These are phyloP conservation scores for Aspergillus haitiensis DNA, from an alignment of 495 filamentous ascomycete genomes.

Conservation along the genomic window DNA sequence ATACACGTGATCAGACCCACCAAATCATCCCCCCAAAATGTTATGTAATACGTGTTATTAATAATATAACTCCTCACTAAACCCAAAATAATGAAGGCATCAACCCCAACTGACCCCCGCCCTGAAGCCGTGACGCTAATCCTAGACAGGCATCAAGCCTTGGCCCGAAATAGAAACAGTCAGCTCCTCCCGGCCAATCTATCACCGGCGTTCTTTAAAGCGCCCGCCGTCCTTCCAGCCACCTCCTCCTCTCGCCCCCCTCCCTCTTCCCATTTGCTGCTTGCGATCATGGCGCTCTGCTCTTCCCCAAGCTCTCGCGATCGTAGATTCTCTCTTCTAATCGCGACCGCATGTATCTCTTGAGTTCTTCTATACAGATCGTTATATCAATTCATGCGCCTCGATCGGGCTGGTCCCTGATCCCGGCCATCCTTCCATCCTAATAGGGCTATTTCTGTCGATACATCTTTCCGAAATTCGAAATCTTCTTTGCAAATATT, in stretches of 20 bases:
- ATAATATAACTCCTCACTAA: too few species aligned
- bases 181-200: conserved; percentile 23
- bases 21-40: too few species aligned
- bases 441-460: conserved; percentile 8
- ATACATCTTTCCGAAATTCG: conserved; percentile 7
- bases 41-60: too few species aligned
- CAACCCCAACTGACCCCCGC: conserved; percentile 27
- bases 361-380: conserved; percentile 10
- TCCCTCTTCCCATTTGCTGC: conserved; percentile 16
- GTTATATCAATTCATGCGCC: conserved; percentile 19
- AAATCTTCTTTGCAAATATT: conserved; percentile 8
- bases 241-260: conserved; percentile 19
- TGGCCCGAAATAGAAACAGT: conserved; percentile 33
- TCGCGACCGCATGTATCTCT: conserved; percentile 5
- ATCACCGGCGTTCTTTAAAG: conserved; percentile 27
- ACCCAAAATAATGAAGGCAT: conserved; percentile 15
- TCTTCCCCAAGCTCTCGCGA: conserved; percentile 7
- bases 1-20: conserved; percentile 1
- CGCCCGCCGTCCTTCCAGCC: conserved; percentile 27
- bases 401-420: conserved; percentile 27
- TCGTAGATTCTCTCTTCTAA: conserved; percentile 15
- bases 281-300: conserved; percentile 20
- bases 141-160: conserved; percentile 21
- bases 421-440: conserved; percentile 11
- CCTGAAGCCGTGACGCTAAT: conserved; percentile 33